Evolutionary conservation across 768 basidiomycete genomes (phyloP).

Genomic region (Hydnomerulius pinastri): DNA sequence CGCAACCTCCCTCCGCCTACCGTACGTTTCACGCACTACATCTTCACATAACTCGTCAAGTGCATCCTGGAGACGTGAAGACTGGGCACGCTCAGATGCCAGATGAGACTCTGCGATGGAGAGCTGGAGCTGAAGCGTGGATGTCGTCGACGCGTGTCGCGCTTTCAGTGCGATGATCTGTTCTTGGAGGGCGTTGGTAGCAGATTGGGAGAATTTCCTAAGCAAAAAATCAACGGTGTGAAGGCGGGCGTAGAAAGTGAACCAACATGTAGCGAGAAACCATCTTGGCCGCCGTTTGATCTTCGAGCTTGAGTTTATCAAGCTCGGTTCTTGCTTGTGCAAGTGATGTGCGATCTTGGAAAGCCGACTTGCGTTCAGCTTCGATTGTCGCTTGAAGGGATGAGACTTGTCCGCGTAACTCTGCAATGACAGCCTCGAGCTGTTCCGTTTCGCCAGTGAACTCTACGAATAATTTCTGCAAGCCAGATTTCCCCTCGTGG

Average conservation of each 20-base stretch:
- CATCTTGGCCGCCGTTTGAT: conserved; percentile 78
- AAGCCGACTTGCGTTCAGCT: conserved; percentile 45
- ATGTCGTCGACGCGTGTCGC: conserved; percentile 61
- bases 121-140: conserved; percentile 56
- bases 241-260: neutral
- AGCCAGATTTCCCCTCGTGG: conserved; percentile 46
- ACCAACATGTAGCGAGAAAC: conserved; percentile 84
- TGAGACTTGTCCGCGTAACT: conserved; percentile 47
- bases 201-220: conserved; percentile 84
- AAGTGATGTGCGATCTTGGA: conserved; percentile 47
- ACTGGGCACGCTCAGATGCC: conserved; percentile 42
- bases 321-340: conserved; percentile 51
- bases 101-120: conserved; percentile 46
- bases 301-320: conserved; percentile 59
- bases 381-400: conserved; percentile 43
- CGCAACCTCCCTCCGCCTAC: conserved; percentile 69
- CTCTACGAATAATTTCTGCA: conserved; percentile 51
- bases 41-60: conserved; percentile 75
- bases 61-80: conserved; percentile 53
- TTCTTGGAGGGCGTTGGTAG: conserved; percentile 64
- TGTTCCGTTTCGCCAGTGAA: conserved; percentile 49
- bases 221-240: neutral
- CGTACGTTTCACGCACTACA: conserved; percentile 68
- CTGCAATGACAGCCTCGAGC: conserved; percentile 44
- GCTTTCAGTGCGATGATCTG: conserved; percentile 59